Percentiles rank a stretch among this genome's conserved stretches.
These are phyloP conservation scores for Curvularia spicifera DNA, from an alignment of 2,329 filamentous ascomycete species.

Conservation along the genomic window DNA sequence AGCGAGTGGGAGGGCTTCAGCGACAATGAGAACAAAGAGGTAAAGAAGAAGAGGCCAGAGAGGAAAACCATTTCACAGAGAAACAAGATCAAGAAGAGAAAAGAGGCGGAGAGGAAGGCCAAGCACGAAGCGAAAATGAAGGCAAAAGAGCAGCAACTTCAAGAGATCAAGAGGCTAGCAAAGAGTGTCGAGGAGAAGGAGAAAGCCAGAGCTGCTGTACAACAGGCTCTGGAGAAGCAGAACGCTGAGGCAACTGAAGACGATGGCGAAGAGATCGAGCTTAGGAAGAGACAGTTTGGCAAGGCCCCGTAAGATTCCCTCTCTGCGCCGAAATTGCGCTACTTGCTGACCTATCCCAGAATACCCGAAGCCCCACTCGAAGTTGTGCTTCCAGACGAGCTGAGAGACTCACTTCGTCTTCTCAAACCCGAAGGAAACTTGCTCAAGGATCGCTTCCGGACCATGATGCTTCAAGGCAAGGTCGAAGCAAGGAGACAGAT, in stretches of 20 bases:
- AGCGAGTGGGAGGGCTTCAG: slow-evolving; percentile 72
- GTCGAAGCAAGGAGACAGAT: slow-evolving; percentile 82
- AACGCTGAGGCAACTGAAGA: slow-evolving; percentile 35
- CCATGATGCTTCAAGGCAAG: slow-evolving; percentile 85
- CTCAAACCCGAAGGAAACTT: slow-evolving; percentile 93
- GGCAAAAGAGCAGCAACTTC: slow-evolving; percentile 72
- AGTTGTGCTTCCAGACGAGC: slow-evolving; percentile 58
- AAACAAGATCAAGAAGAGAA: slow-evolving; percentile 86
- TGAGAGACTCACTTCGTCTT: slow-evolving; percentile 57
- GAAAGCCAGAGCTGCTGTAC: slow-evolving; percentile 44
- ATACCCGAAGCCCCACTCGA: slow-evolving; percentile 70
- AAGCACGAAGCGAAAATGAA: slow-evolving; percentile 79
- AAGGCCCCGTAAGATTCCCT: slow-evolving; percentile 57
- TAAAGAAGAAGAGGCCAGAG: slow-evolving; percentile 76
- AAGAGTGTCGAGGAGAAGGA: slow-evolving; percentile 68
- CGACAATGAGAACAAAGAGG: slow-evolving; percentile 59
- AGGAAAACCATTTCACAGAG: slow-evolving; percentile 86
- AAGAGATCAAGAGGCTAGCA: slow-evolving; percentile 73
- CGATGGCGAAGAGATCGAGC: slow-evolving; percentile 50
- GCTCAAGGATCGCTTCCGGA: slow-evolving; percentile 89
- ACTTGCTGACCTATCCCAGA: slow-evolving; percentile 47
- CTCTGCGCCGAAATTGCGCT: too few species aligned
- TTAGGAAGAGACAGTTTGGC: slow-evolving; percentile 76
- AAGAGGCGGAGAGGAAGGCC: slow-evolving; percentile 79
- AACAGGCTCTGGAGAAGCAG: slow-evolving; percentile 36